Conservation (phyloP, 495 filamentous ascomycete genomes). For the Symbiotaphrina buchneri region DNA sequence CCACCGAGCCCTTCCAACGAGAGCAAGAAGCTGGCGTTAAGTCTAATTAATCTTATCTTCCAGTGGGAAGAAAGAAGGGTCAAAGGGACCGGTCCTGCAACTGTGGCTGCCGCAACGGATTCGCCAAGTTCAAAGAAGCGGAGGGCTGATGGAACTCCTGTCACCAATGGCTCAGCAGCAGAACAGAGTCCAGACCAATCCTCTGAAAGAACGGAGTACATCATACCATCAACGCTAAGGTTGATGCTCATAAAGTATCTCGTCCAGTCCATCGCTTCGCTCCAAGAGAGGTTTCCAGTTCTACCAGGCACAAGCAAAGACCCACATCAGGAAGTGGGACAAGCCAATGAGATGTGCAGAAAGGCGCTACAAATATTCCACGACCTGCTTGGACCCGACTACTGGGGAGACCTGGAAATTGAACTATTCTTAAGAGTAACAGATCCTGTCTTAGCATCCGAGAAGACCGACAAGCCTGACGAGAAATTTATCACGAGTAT, state of each 20-base stretch:
- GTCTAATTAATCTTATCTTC: constrained; percentile 75
- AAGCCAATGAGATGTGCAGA: constrained; percentile 50
- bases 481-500: constrained; percentile 59
- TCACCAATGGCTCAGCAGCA: constrained; percentile 16
- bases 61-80: constrained; percentile 75
- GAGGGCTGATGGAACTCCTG: constrained; percentile 36
- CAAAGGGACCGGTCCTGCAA: constrained; percentile 21
- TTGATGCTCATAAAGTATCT: constrained; percentile 76
- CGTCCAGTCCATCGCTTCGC: constrained; percentile 75
- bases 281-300: constrained; percentile 63
- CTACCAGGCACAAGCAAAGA: constrained; percentile 41
- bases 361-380: constrained; percentile 67
- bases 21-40: constrained; percentile 75
- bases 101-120: constrained; percentile 24
- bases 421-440: constrained; percentile 81
- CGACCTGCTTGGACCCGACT: constrained; percentile 66
- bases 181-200: too few species aligned
- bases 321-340: constrained; percentile 15
- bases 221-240: constrained; percentile 38
- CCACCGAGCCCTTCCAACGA: constrained; percentile 77
- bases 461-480: constrained; percentile 38
- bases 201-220: constrained; percentile 42
- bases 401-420: constrained; percentile 82
- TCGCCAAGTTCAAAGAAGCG: constrained; percentile 58
- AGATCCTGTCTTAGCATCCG: constrained; percentile 53